phyloP scores from a whole-genome alignment of 768 basidiomycete species.

The Mycena rosella region DNA sequence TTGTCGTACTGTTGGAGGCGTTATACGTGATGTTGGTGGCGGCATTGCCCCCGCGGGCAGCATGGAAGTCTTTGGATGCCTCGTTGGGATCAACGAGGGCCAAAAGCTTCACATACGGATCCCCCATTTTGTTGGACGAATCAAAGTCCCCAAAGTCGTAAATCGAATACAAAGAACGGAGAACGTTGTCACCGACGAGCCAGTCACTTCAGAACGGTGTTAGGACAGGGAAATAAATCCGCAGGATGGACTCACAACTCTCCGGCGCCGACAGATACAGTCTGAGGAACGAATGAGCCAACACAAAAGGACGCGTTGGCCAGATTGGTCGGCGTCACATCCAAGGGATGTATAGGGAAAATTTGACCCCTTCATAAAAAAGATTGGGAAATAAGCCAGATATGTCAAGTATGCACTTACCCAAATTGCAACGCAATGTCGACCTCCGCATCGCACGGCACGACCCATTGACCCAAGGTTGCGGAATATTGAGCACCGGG shows the following conservation, averaged over 20 bases:
- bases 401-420: constrained; percentile 54
- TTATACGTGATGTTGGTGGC: constrained; percentile 78
- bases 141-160: constrained; percentile 90
- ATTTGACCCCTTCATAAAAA: constrained; percentile 67
- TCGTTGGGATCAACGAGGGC: constrained; percentile 75
- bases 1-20: constrained; percentile 56
- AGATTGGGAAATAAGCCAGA: constrained; percentile 5
- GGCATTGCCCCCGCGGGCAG: constrained; percentile 73
- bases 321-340: constrained; percentile 67
- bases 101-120: constrained; percentile 84
- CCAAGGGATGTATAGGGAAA: constrained; percentile 85
- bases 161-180: constrained; percentile 85
- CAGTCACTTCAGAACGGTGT: constrained; percentile 69
- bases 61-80: constrained; percentile 80
- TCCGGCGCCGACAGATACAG: constrained; percentile 66
- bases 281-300: constrained; percentile 81
- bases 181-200: constrained; percentile 85
- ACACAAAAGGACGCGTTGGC: constrained; percentile 66
- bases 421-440: constrained; percentile 84
- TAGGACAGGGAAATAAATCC: constrained; percentile 14
- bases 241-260: constrained; percentile 68
- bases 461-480: constrained; percentile 69
- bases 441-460: constrained; percentile 82
- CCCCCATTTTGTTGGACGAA: constrained; percentile 71
- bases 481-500: constrained; percentile 72